Evolutionary conservation across 1,284 basidiomycete species (phyloP).

Genomic region (Neotropicomus parvogracilis): DNA sequence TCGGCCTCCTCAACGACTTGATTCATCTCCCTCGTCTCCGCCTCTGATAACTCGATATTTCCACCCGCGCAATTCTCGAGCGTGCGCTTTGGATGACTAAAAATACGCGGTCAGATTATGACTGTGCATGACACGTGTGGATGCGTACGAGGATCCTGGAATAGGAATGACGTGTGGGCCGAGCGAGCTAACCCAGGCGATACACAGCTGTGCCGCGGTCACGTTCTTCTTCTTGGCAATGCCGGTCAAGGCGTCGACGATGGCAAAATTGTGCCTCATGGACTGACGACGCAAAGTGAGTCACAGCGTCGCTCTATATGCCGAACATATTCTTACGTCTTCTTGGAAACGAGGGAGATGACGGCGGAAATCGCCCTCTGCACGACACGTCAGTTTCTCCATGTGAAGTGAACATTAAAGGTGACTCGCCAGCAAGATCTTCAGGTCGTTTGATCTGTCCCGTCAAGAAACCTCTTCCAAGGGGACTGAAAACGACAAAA

Average conservation of each 20-base stretch:
- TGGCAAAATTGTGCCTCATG: slow-evolving; percentile 51
- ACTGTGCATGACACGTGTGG: background rate
- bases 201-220: slow-evolving; percentile 51
- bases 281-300: slow-evolving; percentile 26
- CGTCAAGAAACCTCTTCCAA: slow-evolving; percentile 58
- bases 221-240: slow-evolving; percentile 45
- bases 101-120: background rate
- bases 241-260: slow-evolving; percentile 46
- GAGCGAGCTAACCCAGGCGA: slow-evolving; percentile 51
- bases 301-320: background rate
- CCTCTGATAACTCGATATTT: no score
- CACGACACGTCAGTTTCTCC: background rate
- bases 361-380: slow-evolving; percentile 30
- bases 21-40: no score
- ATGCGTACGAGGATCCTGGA: slow-evolving; percentile 28
- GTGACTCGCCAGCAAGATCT: slow-evolving; percentile 38
- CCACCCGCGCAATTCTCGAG: slow-evolving; percentile 19
- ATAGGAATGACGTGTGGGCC: slow-evolving; percentile 28
- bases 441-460: slow-evolving; percentile 45
- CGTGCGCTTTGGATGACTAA: slow-evolving; percentile 21
- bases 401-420: background rate
- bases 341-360: slow-evolving; percentile 31
- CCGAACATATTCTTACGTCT: slow-evolving; percentile 20
- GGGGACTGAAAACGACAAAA: slow-evolving; percentile 37
- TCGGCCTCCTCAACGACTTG: no score